Base-by-base conservation (phyloP, 176 grass and related monocot genomes). In the Carex scoparia region DNA sequence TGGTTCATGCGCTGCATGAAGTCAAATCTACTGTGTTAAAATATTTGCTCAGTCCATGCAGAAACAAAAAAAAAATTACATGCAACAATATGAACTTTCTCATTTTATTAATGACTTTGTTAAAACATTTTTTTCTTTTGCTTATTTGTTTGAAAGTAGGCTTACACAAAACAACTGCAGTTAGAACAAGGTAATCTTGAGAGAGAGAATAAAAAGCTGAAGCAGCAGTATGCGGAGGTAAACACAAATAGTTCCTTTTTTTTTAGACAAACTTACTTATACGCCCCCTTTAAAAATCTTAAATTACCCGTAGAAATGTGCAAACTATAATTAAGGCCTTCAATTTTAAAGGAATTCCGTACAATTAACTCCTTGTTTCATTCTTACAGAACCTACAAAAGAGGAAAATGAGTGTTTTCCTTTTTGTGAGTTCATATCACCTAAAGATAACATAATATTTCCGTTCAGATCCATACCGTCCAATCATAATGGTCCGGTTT, bases 121-220 rank as follows among this genome's bases (percentile, higher is more conserved):
- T 76, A 28, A 6, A 68, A 65, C 8, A 40, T 65, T 28, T 9
- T 56, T 56, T 16, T 78, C 51, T 16, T 57, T 78, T 78, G 74
- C 28, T 10, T 57, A 31, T 78, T 78, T 56, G 51, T 78, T 57
- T 32, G 27, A 78, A 78, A 33, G 5, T 33, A 78, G 74, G 74
- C 74, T 57, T 78, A 78, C 74, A 57, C 74, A 18, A 78, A 78
- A 56, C 51, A 78, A 33, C 74, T 78, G 23, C 28, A 56, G 28
- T 10, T 78, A 57, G 74, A 55, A 57, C 27, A 57, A 57, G 27
- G 32, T 56, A 57, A 57, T 78, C 51, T 78, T 9, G 2, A 78
- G 27, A 78, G 2, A 32, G 74, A 78, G 74, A 78, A 78, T 13
- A 1, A 7, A 55, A 57, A 0, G 74, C 23, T 78, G 28, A 33